A percentile compares a stretch with the other conserved stretches of the same genome.
Evolutionary conservation across 2,329 filamentous ascomycete genomes (phyloP).

Genomic region (Aureobasidium subglaciale): DNA sequence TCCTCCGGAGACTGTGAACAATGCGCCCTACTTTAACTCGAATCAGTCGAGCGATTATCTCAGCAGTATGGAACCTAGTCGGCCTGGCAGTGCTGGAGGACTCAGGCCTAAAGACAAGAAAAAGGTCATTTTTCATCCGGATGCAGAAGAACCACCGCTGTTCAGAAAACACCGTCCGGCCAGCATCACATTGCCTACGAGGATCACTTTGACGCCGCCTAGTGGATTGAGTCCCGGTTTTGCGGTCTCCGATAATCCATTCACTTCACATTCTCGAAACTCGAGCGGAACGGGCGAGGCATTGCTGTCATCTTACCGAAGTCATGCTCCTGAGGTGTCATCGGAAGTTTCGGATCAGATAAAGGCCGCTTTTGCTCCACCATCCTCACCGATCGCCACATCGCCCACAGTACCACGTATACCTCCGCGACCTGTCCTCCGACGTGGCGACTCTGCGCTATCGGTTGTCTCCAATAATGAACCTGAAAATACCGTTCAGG

Average conservation of each 20-base stretch:
- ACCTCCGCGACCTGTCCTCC: conserved; percentile 15
- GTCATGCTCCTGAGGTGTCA: conserved; percentile 15
- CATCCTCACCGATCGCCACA: neutral
- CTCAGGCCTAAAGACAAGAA: conserved; percentile 19
- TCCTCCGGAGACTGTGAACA: neutral
- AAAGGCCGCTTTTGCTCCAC: conserved; percentile 13
- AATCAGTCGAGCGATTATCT: conserved; percentile 14
- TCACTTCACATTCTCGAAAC: neutral
- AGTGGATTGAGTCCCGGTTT: conserved; percentile 3
- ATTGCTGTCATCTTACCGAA: neutral
- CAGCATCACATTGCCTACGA: conserved; percentile 1
- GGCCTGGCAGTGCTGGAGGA: conserved; percentile 14
- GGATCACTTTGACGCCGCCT: conserved; percentile 10
- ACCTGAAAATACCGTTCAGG: conserved; percentile 11
- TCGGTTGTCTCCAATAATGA: conserved; percentile 12
- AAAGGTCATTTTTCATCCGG: conserved; percentile 18
- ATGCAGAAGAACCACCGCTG: conserved; percentile 14
- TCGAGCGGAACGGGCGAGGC: neutral
- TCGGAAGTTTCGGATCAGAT: conserved; percentile 15
- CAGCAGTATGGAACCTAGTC: conserved; percentile 13
- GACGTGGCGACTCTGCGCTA: conserved; percentile 15
- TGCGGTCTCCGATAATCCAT: neutral
- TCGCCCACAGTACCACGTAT: conserved; percentile 1
- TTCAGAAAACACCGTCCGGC: conserved; percentile 13
- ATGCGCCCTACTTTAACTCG: neutral